Evolutionary conservation across 257 asterid genomes (phyloP), one percentile per base, ranked within the genome.

Genomic region (Nicotiana paniculata): DNA sequence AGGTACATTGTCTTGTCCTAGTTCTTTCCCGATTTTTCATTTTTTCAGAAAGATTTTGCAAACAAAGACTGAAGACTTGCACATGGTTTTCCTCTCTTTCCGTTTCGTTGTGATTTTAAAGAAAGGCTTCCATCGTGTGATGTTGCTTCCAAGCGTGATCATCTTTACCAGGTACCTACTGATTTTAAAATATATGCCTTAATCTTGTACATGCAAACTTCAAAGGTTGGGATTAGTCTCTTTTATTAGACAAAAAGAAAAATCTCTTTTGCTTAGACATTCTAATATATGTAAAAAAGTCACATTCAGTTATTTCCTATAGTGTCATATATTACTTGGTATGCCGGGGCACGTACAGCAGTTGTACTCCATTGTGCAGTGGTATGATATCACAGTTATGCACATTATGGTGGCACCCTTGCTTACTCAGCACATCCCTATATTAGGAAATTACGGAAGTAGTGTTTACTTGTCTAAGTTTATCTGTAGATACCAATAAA

Each of bases 141-240:
- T 85, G 97, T 92, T 67, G 95, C 88, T 85, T 94, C 99, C 75
- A 96, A 96, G 90, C 92, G 97, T 5, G 92, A 92, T 80, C 99
- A 94, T 85, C 97, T 96, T 65, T 94, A 96, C 85, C 93, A 93
- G 97, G 98, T 96, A 68, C 64, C n/a, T 37, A 0, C 28, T 51
- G 63, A 51, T 75, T 51, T 72, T 24, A 1, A 26, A 1, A 8
- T 26, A 3, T 26, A 75, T 75, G 43, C 15, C 53, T 53, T 13
- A 53, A 53, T 53, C 81, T 30, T 26, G 62, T 48, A 15, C 15
- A 74, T 16, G 26, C 79, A 26, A 4, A 72, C 61, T 24, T 72
- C 59, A 46, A 48, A 13, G 4, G 37, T 33, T 7, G 63, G 79
- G 26, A 74, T 15, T 7, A 15, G 43, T 74, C 79, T 48, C 9